Conservation (phyloP, 139 green algal species). For the Chlorella sp. region DNA sequence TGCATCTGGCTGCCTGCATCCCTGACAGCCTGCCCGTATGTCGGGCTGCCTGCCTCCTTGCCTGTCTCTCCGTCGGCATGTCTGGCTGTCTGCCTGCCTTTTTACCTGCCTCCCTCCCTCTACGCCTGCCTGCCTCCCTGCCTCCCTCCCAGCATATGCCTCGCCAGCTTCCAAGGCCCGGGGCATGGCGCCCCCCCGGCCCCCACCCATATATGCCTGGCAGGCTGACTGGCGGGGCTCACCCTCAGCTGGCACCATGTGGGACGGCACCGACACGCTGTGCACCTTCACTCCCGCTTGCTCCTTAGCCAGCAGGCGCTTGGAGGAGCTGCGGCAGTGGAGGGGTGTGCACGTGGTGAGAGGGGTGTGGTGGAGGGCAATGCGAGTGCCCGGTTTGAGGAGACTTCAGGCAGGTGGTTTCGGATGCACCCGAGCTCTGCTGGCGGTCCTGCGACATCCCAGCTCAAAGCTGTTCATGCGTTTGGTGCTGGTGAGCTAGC, state of each 20-base stretch:
- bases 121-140: no score
- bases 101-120: no score
- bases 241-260: conserved; percentile 38
- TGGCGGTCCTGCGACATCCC: no score
- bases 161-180: not conserved
- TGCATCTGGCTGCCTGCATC: no score
- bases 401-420: not conserved
- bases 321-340: not conserved
- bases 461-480: no score
- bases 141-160: no score
- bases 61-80: no score
- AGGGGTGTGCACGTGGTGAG: not conserved
- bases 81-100: no score
- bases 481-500: no score
- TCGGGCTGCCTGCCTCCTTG: no score
- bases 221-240: conserved; percentile 14
- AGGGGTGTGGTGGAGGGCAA: not conserved
- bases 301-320: conserved; percentile 21
- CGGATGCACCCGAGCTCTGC: no score
- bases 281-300: conserved; percentile 6
- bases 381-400: not conserved
- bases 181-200: not conserved
- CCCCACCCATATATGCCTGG: not conserved
- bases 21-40: no score
- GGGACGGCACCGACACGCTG: conserved; percentile 5